A percentile compares a stretch with the other conserved stretches of the same genome.
Conservation (phyloP, 2,329 filamentous ascomycete genomes). For the Chalara sp. region DNA sequence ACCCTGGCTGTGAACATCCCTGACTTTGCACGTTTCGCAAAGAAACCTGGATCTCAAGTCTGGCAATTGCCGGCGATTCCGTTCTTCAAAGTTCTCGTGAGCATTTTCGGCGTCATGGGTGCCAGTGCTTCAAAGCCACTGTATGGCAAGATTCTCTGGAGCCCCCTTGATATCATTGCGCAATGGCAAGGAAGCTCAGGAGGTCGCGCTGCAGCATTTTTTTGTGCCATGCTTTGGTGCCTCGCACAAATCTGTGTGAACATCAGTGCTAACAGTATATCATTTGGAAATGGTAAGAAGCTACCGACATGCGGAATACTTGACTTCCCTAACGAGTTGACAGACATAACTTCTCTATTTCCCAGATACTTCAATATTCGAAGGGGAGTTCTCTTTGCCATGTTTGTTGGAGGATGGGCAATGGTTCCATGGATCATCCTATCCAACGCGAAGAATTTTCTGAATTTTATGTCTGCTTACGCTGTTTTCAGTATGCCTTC, state of each 20-base stretch:
- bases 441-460: conserved; percentile 47
- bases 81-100: conserved; percentile 19
- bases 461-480: conserved; percentile 61
- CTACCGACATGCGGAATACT: background rate
- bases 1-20: conserved; percentile 24
- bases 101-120: conserved; percentile 25
- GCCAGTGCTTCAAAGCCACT: conserved; percentile 25
- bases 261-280: conserved; percentile 33
- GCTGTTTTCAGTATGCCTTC: conserved; percentile 40
- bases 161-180: conserved; percentile 19
- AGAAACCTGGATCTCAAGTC: conserved; percentile 17
- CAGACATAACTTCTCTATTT: conserved; percentile 28
- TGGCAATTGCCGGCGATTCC: conserved; percentile 23
- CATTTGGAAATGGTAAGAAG: conserved; percentile 25
- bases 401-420: conserved; percentile 47
- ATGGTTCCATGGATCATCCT: conserved; percentile 63
- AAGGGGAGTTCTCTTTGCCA: conserved; percentile 48
- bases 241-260: conserved; percentile 31
- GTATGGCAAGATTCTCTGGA: conserved; percentile 27
- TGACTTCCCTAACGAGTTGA: background rate
- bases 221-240: conserved; percentile 24
- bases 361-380: conserved; percentile 48
- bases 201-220: conserved; percentile 24
- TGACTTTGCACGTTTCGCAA: conserved; percentile 25
- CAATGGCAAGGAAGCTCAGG: conserved; percentile 21